Evolutionary conservation across 192 early-diverging fungal genomes (phyloP).

Genomic region (Thoreauomyces humboldtii): DNA sequence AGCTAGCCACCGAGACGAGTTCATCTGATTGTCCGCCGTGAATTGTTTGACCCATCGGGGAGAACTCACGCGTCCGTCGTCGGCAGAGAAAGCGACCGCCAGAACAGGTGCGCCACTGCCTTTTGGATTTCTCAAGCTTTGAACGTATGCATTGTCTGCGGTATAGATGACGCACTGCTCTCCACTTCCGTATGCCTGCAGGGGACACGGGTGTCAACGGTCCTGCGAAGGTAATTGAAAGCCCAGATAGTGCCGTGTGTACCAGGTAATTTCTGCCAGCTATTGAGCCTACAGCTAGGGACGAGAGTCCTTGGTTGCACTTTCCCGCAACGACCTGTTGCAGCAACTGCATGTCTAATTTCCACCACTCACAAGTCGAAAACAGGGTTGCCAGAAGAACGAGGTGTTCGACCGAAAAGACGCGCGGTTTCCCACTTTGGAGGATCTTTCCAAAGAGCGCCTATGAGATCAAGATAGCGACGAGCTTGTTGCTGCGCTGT

Average conservation of each 20-base stretch:
- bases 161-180: constrained; percentile 15
- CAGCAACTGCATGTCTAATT: constrained; percentile 20
- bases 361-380: no score
- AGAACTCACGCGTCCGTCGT: constrained; percentile 5
- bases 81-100: not conserved
- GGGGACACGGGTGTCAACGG: not conserved
- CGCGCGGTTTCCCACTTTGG: no score
- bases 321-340: constrained; percentile 26
- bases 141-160: constrained; percentile 6
- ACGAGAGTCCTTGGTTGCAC: not conserved
- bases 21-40: not conserved
- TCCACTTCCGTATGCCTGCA: constrained; percentile 21
- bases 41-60: not conserved
- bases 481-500: no score
- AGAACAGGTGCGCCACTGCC: not conserved
- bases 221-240: not conserved
- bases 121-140: constrained; percentile 2
- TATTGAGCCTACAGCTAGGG: not conserved
- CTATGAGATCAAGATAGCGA: no score
- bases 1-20: constrained; percentile 3
- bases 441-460: no score
- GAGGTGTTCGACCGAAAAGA: no score
- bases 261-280: constrained; percentile 17
- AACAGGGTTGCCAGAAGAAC: no score
- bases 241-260: not conserved